Conservation (phyloP, 73 alveolate species). For the Symbiodinium natans region DNA sequence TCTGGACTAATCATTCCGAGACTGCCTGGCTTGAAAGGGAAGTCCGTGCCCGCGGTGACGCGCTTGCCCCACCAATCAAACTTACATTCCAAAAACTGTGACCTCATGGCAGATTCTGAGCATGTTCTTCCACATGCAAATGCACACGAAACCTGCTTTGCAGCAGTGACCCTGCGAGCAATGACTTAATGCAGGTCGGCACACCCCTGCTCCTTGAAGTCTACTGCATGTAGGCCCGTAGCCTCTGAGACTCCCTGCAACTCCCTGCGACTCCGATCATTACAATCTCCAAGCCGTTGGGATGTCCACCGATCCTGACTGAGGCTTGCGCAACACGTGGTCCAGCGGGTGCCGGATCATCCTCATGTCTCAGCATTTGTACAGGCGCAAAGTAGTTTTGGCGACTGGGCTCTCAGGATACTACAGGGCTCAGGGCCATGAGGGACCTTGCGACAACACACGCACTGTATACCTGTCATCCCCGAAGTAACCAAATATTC, state of each 20-base stretch:
- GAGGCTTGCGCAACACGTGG: slow-evolving; percentile 50
- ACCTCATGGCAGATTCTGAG: not conserved
- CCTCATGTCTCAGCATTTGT: not conserved
- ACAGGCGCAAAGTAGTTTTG: not conserved
- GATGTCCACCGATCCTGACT: not conserved
- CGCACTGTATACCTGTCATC: too few relatives aligned
- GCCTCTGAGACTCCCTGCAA: too few relatives aligned
- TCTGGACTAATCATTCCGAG: not conserved
- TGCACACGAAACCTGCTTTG: too few relatives aligned
- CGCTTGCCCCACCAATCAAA: slow-evolving; percentile 77
- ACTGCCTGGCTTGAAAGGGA: slow-evolving; percentile 49
- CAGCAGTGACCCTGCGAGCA: too few relatives aligned
- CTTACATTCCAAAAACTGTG: slow-evolving; percentile 86
- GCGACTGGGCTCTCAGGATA: too few relatives aligned
- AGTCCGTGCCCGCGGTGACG: slow-evolving; percentile 42
- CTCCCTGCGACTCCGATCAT: too few relatives aligned
- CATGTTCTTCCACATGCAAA: too few relatives aligned
- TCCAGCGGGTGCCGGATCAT: slow-evolving; percentile 52
- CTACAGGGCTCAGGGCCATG: too few relatives aligned
- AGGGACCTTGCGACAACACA: too few relatives aligned
- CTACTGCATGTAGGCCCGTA: too few relatives aligned
- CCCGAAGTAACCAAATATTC: not conserved
- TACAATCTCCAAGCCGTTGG: not conserved
- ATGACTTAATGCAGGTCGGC: too few relatives aligned
- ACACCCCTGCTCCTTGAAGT: too few relatives aligned